Evolutionary conservation across 2,329 filamentous ascomycete species (phyloP).

Genomic region (Phialophora chinensis): DNA sequence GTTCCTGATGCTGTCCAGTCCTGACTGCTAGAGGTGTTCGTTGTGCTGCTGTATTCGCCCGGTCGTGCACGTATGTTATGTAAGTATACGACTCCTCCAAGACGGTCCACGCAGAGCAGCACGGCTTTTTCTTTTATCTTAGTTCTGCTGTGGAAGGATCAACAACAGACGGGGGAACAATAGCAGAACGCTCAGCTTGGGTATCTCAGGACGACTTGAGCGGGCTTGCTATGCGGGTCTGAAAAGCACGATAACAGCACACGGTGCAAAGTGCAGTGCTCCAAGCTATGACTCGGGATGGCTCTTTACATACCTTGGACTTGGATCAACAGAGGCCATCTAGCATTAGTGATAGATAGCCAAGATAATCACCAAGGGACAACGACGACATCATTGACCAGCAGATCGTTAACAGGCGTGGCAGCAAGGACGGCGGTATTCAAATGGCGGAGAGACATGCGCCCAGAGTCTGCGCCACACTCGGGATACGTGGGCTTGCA

Average conservation of each 20-base stretch:
- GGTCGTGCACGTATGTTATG: neutral
- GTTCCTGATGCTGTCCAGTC: neutral
- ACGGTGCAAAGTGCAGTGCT: neutral
- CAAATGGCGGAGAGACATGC: constrained; percentile 5
- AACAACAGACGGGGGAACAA: neutral
- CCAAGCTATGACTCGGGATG: neutral
- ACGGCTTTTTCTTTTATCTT: neutral
- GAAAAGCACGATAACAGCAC: neutral
- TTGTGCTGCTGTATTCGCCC: neutral
- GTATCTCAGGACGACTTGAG: neutral
- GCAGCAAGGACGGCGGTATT: neutral
- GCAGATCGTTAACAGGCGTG: neutral
- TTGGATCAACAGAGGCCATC: neutral
- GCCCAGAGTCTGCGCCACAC: constrained; percentile 20
- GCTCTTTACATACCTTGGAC: neutral
- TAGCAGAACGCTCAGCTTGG: neutral
- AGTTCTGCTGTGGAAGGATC: neutral
- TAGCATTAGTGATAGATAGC: neutral
- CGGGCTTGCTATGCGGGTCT: neutral
- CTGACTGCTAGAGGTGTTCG: neutral
- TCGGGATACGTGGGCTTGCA: constrained; percentile 10
- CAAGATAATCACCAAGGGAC: neutral
- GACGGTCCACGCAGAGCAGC: neutral
- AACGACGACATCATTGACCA: constrained; percentile 9
- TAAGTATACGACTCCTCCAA: neutral